Evolutionary conservation across 2,329 filamentous ascomycete species (phyloP), one percentile per base, ranked within the genome.

Genomic region (Scorias spongiosa): DNA sequence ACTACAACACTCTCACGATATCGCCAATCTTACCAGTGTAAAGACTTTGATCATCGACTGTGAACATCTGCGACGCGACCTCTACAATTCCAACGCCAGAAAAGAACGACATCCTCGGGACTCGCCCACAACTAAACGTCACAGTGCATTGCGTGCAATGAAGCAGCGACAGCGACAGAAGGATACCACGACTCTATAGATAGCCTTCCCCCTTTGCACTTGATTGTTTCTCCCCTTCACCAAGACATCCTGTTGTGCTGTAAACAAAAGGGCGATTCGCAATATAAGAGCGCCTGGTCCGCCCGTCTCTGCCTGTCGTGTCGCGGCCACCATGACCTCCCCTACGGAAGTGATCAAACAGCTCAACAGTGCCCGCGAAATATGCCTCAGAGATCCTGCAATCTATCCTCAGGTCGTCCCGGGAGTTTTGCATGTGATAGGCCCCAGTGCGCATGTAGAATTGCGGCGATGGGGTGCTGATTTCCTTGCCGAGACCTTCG

Each of bases 401-500:
- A 86, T 93, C 66, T 98, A 96, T 63, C 80, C 82, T 42, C 85
- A 84, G 63, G 89, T 98, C 60, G 81, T 98, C 49, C 84, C 85
- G 58, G 87, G 86, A 40, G 86, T 96, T 49, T 69, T 96, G n/a
- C 87, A 88, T 44, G 88, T 96, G 56, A 84, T 95, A 63, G 80
- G 81, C 48, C 76, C 82, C 42, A 72, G 74, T 51, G 75, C 84
- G 50, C 74, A 77, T 48, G 66, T 94, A 45, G 85, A 93, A 64
- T 69, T 96, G 56, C 82, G 87, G 64, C 73, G 88, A 81, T 98
- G 91, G 91, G 91, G 89, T 20, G 81, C 88, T 49, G 88, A 95
- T 48, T 98, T 98, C 59, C 71, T 98, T 38, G 87, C 89, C 45
- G 91, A 98, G 68, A 87, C 88, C 2, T 96, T 98, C 66, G 82